Evolutionary conservation across 2,329 filamentous ascomycete species (phyloP).

Genomic region (Juglanconis juglandina): DNA sequence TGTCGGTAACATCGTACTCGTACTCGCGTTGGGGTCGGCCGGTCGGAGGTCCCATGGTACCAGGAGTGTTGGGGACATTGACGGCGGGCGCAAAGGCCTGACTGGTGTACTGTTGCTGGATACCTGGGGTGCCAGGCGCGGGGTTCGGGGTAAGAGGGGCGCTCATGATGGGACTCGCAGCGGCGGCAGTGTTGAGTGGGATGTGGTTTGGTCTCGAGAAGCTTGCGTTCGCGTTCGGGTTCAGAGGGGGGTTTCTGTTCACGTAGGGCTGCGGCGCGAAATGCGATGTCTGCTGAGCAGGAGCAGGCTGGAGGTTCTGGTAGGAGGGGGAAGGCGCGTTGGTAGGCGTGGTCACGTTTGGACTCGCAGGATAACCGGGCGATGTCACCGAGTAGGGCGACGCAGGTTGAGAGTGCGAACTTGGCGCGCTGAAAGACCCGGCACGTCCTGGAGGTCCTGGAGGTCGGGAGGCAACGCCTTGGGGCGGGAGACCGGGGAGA

Average conservation of each 20-base stretch:
- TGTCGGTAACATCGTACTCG: constrained; percentile 76
- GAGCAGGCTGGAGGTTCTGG: constrained; percentile 24
- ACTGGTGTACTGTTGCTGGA: constrained; percentile 8
- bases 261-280: constrained; percentile 19
- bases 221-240: constrained; percentile 19
- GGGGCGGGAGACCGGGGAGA: constrained; percentile 33
- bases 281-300: constrained; percentile 25
- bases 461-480: not conserved
- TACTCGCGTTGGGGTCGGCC: constrained; percentile 61
- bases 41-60: constrained; percentile 54
- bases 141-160: constrained; percentile 5
- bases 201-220: constrained; percentile 14
- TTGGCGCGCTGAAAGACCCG: not conserved
- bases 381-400: constrained; percentile 10
- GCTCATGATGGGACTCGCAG: constrained; percentile 4
- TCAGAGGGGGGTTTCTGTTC: constrained; percentile 24
- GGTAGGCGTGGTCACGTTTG: constrained; percentile 14
- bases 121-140: constrained; percentile 13
- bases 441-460: not conserved
- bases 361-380: constrained; percentile 11
- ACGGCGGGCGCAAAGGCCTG: constrained; percentile 18
- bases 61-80: constrained; percentile 24
- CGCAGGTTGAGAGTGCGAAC: constrained; percentile 8
- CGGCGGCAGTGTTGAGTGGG: not conserved
- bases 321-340: constrained; percentile 37